These are phyloP conservation scores for Fraxinus paxiana DNA, from an alignment of 305 asterid species.

Conservation along the genomic window DNA sequence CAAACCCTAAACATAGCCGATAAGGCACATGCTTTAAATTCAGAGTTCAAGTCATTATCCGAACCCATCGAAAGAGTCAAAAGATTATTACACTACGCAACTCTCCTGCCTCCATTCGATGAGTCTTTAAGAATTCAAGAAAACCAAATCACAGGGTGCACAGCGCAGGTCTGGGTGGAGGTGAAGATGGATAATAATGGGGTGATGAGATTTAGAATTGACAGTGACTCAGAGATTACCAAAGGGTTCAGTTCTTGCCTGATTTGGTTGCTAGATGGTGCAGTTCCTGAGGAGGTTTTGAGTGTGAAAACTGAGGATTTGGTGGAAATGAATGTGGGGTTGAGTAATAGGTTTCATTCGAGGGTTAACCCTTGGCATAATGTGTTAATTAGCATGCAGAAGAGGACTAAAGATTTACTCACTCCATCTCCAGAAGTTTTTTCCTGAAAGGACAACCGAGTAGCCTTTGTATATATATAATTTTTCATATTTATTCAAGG, in stretches of 20 bases:
- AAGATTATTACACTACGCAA: conserved; percentile 62
- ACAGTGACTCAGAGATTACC: conserved; percentile 75
- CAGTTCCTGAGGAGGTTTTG: conserved; percentile 50
- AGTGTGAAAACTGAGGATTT: conserved; percentile 60
- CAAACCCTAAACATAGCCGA: conserved; percentile 38
- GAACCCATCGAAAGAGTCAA: conserved; percentile 72
- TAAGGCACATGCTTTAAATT: conserved; percentile 37
- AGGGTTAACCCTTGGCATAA: conserved; percentile 79
- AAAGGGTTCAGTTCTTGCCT: conserved; percentile 69
- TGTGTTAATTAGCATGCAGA: conserved; percentile 69
- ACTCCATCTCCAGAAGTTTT: too few relatives aligned
- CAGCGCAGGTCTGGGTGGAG: conserved; percentile 74
- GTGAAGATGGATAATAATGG: conserved; percentile 52
- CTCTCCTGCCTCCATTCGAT: conserved; percentile 49
- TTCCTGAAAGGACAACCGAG: background rate
- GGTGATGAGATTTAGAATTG: conserved; percentile 45
- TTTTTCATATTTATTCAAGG: too few relatives aligned
- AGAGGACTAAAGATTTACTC: conserved; percentile 35
- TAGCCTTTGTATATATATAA: too few relatives aligned
- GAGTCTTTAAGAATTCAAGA: conserved; percentile 41
- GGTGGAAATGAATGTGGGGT: conserved; percentile 64
- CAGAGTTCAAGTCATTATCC: conserved; percentile 50
- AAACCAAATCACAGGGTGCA: conserved; percentile 63
- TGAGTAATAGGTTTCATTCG: conserved; percentile 50
- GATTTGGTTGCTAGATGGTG: conserved; percentile 70